Conservation (phyloP, 2,329 filamentous ascomycete genomes). For the Grosmannia penicillata region DNA sequence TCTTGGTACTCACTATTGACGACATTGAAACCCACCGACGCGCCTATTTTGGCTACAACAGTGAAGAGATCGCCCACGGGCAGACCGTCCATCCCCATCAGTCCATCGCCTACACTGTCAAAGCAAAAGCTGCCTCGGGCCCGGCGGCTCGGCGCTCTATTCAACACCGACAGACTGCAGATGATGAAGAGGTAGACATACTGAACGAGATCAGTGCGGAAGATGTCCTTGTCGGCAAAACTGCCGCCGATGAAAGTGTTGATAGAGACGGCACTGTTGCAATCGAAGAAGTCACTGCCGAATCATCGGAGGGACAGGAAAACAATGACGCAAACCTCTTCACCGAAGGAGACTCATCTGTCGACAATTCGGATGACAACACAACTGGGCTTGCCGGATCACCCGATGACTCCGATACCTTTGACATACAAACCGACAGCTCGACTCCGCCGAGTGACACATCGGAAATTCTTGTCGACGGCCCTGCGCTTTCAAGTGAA, state of each 20-base stretch:
- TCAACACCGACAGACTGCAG: not conserved
- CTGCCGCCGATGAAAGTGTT: not conserved
- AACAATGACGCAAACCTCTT: not conserved
- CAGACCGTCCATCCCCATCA: not conserved
- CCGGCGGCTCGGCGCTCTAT: not conserved
- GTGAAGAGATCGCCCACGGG: conserved; percentile 7
- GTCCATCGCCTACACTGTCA: conserved; percentile 4
- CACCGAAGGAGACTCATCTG: not conserved
- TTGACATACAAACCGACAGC: too few relatives aligned
- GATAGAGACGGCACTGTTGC: not conserved
- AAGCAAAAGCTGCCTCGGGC: not conserved
- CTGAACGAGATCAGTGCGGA: too few relatives aligned
- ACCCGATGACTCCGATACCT: too few relatives aligned
- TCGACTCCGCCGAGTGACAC: too few relatives aligned
- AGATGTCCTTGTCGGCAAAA: not conserved
- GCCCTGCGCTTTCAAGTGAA: too few relatives aligned
- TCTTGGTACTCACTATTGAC: conserved; percentile 12
- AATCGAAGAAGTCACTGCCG: not conserved
- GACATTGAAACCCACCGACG: conserved; percentile 6
- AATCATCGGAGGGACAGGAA: not conserved
- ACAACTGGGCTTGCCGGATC: not conserved
- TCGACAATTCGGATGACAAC: not conserved
- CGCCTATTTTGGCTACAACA: conserved; percentile 12
- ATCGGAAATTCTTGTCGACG: too few relatives aligned
- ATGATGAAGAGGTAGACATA: too few relatives aligned